Conservation (phyloP, 345 rosid species). For the Hevea brasiliensis region DNA sequence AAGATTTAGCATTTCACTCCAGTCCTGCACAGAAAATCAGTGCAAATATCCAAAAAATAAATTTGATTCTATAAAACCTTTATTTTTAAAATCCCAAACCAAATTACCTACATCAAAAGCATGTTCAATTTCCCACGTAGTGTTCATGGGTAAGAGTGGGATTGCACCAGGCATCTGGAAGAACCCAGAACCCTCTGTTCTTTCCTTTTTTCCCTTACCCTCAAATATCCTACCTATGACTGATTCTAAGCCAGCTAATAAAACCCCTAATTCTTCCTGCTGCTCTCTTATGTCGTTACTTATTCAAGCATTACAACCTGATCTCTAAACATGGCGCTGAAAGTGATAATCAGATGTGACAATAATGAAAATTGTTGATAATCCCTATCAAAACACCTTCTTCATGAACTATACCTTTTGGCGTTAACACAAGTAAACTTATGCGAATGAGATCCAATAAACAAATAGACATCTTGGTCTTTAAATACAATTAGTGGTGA, state of each 20-base stretch:
- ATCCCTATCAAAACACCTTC: background rate
- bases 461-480: constrained; percentile 56
- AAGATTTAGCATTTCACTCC: background rate
- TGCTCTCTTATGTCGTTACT: background rate
- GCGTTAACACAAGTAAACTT: constrained; percentile 69
- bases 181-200: background rate
- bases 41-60: background rate
- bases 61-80: background rate
- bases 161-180: background rate
- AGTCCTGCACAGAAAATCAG: background rate
- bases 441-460: constrained; percentile 88
- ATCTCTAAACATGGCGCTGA: background rate
- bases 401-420: constrained; percentile 50
- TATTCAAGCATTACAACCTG: background rate
- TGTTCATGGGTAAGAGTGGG: background rate
- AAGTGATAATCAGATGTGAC: background rate
- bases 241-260: background rate
- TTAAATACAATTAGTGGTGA: constrained; percentile 72
- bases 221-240: background rate
- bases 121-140: background rate
- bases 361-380: background rate
- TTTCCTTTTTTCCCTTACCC: background rate
- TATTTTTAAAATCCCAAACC: background rate
- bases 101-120: background rate
- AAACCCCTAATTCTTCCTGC: background rate